Evolutionary conservation across 1,284 basidiomycete species (phyloP).

Genomic region (Malassezia sp.): DNA sequence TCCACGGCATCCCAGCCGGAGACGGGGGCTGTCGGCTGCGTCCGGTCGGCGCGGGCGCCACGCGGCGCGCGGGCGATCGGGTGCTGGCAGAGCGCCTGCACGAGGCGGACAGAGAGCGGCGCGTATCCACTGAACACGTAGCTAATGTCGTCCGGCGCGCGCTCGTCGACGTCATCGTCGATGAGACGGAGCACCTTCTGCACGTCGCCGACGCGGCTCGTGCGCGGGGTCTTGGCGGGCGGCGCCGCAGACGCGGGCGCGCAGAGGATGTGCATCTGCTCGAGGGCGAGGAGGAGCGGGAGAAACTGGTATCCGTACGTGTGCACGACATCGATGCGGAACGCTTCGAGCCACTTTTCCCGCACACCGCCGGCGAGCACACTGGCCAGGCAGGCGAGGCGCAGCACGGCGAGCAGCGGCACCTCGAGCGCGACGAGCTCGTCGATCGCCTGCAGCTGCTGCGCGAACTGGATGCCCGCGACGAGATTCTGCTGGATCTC

Average conservation of each 20-base stretch:
- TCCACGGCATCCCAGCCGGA: conserved; percentile 95
- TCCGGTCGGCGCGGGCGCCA: conserved; percentile 75
- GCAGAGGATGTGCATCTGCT: conserved; percentile 57
- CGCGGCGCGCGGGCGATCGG: conserved; percentile 54
- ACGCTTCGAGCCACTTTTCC: conserved; percentile 67
- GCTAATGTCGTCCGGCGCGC: conserved; percentile 72
- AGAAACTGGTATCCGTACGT: conserved; percentile 83
- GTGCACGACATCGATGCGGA: conserved; percentile 87
- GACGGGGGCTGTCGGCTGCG: too few species aligned
- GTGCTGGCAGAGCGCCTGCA: conserved; percentile 84
- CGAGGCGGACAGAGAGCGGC: conserved; percentile 76
- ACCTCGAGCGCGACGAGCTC: conserved; percentile 33
- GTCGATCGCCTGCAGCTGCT: conserved; percentile 33
- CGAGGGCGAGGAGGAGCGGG: conserved; percentile 69
- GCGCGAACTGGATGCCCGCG: conserved; percentile 49
- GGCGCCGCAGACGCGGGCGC: conserved; percentile 8
- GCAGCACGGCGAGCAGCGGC: conserved; percentile 48
- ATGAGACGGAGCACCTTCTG: conserved; percentile 79
- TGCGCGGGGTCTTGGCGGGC: background rate
- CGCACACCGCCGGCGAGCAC: conserved; percentile 77
- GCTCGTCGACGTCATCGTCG: conserved; percentile 70
- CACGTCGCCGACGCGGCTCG: conserved; percentile 47
- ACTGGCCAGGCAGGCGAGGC: conserved; percentile 74
- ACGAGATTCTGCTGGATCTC: conserved; percentile 95
- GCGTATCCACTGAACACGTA: conserved; percentile 96